A percentile compares a stretch with the other conserved stretches of the same genome.
Evolutionary conservation across 352 stramenopile genomes (phyloP).

Genomic region (Pythium oligandrum): DNA sequence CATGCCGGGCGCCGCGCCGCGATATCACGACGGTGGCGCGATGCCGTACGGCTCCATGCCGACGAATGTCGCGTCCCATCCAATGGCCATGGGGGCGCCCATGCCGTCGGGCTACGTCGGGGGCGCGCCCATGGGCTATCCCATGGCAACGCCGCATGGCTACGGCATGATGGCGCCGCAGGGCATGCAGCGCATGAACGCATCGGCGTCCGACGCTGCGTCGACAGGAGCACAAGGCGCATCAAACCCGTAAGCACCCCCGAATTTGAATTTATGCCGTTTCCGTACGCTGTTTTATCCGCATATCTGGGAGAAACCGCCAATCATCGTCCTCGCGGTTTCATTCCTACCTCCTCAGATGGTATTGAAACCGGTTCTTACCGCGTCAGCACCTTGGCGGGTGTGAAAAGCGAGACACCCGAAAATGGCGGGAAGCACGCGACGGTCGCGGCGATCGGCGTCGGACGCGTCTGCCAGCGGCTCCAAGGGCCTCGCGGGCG

Average conservation of each 20-base stretch:
- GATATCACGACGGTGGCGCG: conserved; percentile 12
- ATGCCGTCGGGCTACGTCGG: conserved; percentile 25
- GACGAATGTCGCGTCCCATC: conserved; percentile 11
- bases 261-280: no score
- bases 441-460: not conserved
- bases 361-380: no score
- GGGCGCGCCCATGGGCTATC: conserved; percentile 36
- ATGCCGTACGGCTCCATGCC: conserved; percentile 18
- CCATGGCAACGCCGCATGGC: conserved; percentile 31
- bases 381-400: no score
- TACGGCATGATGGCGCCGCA: conserved; percentile 52
- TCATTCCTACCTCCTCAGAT: no score
- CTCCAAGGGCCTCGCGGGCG: no score
- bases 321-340: no score
- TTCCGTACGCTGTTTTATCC: no score
- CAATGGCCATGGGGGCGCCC: conserved; percentile 9
- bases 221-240: no score
- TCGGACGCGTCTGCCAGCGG: no score
- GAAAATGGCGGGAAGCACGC: conserved; percentile 25
- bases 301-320: no score
- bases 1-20: conserved; percentile 3
- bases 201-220: no score
- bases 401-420: not conserved
- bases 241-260: no score
- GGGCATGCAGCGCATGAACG: conserved; percentile 25